Conservation (phyloP, 2,329 filamentous ascomycete species). For the Lachnum nothofagi region DNA sequence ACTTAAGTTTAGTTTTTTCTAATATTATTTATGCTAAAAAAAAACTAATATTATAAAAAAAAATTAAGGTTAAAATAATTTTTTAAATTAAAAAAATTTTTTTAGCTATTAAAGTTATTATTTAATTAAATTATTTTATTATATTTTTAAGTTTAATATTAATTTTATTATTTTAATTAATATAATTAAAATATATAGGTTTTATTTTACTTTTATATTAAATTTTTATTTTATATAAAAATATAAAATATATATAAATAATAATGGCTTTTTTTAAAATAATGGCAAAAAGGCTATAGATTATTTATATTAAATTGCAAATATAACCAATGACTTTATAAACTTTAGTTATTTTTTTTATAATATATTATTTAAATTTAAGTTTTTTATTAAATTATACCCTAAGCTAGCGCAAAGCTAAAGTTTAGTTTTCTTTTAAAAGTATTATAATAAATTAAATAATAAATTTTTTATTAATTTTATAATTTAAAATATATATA, state of each 20-base stretch:
- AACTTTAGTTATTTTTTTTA: not conserved
- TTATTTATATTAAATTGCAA: no score
- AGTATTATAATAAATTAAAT: not conserved
- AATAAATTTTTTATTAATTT: not conserved
- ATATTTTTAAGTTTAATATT: not conserved
- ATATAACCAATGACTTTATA: not conserved
- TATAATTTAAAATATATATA: not conserved
- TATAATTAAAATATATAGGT: no score
- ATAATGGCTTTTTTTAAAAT: not conserved
- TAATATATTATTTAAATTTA: not conserved
- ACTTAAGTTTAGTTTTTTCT: no score
- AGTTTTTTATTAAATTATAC: no score
- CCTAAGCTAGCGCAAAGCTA: no score
- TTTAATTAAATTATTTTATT: not conserved
- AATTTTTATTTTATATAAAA: not conserved
- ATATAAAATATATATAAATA: not conserved
- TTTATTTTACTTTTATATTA: no score
- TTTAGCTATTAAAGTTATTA: not conserved
- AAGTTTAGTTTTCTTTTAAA: not conserved
- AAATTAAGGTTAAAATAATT: not conserved
- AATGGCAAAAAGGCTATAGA: not conserved
- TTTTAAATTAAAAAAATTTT: not conserved
- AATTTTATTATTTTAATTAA: not conserved
- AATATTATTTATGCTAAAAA: no score
- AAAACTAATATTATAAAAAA: no score